Base-by-base conservation (phyloP, 1,139 yeast species). In the Zygosaccharomyces sapae region DNA sequence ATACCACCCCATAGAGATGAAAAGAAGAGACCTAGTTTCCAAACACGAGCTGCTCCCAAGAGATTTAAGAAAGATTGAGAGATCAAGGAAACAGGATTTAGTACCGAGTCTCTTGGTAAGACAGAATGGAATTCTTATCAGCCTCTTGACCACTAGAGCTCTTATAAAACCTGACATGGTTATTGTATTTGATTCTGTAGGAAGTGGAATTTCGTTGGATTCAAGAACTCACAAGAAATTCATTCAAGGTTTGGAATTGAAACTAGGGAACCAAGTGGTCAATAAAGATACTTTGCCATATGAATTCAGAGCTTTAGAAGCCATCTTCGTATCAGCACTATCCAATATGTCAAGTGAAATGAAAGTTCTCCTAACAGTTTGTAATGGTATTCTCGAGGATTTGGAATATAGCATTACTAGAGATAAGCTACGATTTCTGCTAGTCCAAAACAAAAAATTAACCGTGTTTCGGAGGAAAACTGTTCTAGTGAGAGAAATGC, bases 251-350 rank as follows among this genome's bases (percentile, higher is more conserved):
- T 48, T 66, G 46, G 57, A 54, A 38, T 24, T 50, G 38, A 51
- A 62, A 36, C 51, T 64, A 25, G 51, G 56, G 42, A 44, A 59
- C 54, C 49, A 57, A 53, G 40, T 72, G 70, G 47, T 48, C 2
- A 54, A 51, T 19, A 52, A 53, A 33, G 64, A 59, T 41, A 57
- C 61, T 2, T 50, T 63, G 30, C 69, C 69, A 1, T 94, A 86
- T 66, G 99, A 94, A 63, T 84, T 90, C 66, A 74, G 94, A 41
- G 98, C 96, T 0, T 68, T 94, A 41, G 98, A 94, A 63, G 81
- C 94, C 0, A 87, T 94, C 10, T 76, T 94, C 53, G 82, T 90
- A 40, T 84, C 87, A 52, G 95, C 90, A 1, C 79, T 89, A 68
- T 80, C 92, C 8, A 84, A 86, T 49, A 69, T 94, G 38, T 94